A percentile compares a stretch with the other conserved stretches of the same genome.
These are phyloP conservation scores for Fusarium phyllophilum DNA, from an alignment of 2,329 filamentous ascomycete genomes.

Conservation along the genomic window DNA sequence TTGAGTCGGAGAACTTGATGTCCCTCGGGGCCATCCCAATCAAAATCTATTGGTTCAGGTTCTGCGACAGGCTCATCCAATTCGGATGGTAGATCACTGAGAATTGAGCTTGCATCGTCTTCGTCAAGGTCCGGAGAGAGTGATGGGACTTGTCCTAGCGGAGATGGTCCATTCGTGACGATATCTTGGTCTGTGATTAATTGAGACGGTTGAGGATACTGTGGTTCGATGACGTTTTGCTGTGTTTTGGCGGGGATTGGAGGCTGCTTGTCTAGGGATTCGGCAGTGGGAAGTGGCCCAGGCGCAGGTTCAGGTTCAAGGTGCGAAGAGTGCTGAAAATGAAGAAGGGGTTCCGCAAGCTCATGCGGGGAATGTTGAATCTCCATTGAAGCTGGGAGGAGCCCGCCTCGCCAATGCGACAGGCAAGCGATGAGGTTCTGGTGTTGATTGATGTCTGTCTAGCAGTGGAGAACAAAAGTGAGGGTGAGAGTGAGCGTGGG, in stretches of 20 bases:
- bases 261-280: constrained; percentile 25
- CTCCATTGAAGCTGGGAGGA: constrained; percentile 36
- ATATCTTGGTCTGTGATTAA: constrained; percentile 1
- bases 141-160: background rate
- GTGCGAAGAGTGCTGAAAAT: constrained; percentile 21
- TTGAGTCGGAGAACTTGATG: constrained; percentile 49
- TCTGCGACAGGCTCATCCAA: constrained; percentile 37
- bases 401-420: constrained; percentile 34
- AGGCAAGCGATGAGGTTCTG: constrained; percentile 12
- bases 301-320: constrained; percentile 11
- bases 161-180: background rate
- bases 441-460: constrained; percentile 13
- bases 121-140: constrained; percentile 11
- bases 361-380: constrained; percentile 29
- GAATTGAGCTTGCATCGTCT: constrained; percentile 38
- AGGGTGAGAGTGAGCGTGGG: background rate
- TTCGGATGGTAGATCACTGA: constrained; percentile 38
- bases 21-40: constrained; percentile 47
- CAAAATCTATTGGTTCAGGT: constrained; percentile 46
- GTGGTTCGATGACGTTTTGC: constrained; percentile 33
- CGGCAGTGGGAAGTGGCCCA: constrained; percentile 13
- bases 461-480: constrained; percentile 7
- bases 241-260: constrained; percentile 28
- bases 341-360: constrained; percentile 9
- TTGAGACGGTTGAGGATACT: constrained; percentile 14